Evolutionary conservation across 1,284 basidiomycete genomes (phyloP).

Genomic region (Melampsora occidentalis): DNA sequence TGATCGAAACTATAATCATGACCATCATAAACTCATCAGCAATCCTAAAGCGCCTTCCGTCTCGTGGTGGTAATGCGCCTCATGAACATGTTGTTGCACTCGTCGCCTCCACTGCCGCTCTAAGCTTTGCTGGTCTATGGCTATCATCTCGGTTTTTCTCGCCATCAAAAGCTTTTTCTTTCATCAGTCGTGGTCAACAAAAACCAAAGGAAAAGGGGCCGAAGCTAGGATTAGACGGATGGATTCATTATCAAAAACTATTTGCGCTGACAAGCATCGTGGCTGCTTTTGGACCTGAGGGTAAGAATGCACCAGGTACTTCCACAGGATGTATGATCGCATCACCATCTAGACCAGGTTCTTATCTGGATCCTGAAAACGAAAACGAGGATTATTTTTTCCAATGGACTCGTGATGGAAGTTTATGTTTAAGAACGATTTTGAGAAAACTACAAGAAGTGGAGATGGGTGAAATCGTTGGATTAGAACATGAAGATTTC

Average conservation of each 20-base stretch:
- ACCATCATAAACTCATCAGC: not conserved
- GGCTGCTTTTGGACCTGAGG: constrained; percentile 46
- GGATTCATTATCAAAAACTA: not conserved
- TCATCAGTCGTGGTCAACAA: not conserved
- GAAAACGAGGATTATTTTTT: constrained; percentile 47
- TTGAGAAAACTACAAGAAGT: constrained; percentile 34
- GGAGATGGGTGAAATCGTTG: constrained; percentile 42
- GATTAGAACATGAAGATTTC: constrained; percentile 20
- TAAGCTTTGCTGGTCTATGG: not conserved
- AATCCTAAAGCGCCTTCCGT: not conserved
- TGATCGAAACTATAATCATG: not conserved
- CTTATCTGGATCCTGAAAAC: constrained; percentile 44
- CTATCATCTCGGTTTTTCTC: not conserved
- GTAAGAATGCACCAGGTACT: constrained; percentile 44
- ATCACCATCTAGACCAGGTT: constrained; percentile 42
- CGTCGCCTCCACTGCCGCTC: not conserved
- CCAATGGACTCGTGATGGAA: constrained; percentile 46
- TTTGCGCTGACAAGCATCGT: constrained; percentile 29
- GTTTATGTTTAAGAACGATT: constrained; percentile 44
- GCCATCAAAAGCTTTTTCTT: not conserved
- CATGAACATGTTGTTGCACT: not conserved
- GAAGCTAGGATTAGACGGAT: not conserved
- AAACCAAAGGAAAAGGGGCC: not conserved
- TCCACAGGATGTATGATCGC: constrained; percentile 45
- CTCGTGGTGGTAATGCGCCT: not conserved